Base-by-base conservation (phyloP, 192 early-diverging fungal genomes). In the Entomortierella beljakovae region DNA sequence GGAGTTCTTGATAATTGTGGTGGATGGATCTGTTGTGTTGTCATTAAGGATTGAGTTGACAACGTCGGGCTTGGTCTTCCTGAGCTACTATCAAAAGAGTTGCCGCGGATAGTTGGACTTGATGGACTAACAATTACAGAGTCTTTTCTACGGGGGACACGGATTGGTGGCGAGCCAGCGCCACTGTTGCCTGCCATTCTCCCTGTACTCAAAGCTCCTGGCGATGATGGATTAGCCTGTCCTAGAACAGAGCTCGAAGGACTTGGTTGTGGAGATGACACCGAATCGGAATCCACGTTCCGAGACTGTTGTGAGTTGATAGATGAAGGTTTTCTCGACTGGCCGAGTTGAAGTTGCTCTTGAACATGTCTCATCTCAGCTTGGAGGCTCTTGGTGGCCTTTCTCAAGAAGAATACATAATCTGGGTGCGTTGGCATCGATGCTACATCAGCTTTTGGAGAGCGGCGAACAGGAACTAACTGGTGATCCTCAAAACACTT, bases 381-480 rank as follows among this genome's bases (percentile, higher is more conserved):
- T 26, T 79, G 75, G 6, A 79, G 57, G 65, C 67, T 70, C 62
- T 79, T 79, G 49, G 75, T 31, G 3, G 75, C 60, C 51, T 79
- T 79, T 25, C 75, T 61, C 18, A 79, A 49, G 68, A 79, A 79
- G 43, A 79, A 79, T 0, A 64, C 28, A 37, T 79, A 37, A 16
- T 79, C 75, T 0, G 75, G 75, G 23, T 79, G 66, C 16, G 60
- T 40, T 20, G 75, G 75, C 75, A 79, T 79, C 9, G 75, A 79
- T 20, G 75, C 75, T 23, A 70, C 75, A 60, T 79, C 75, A 16
- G 75, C 75, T 56, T 79, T 79, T 15, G 68, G 75, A 6, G 75
- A 79, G 0, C 75, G 42, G 3, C 75, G 66, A 25, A 79, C 28
- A 26, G 75, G 75, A 0, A 50, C 32, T 22, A 79, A 31, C 16